phyloP scores from a whole-genome alignment of 805 yeast genomes.

The Spathaspora gorwiae region DNA sequence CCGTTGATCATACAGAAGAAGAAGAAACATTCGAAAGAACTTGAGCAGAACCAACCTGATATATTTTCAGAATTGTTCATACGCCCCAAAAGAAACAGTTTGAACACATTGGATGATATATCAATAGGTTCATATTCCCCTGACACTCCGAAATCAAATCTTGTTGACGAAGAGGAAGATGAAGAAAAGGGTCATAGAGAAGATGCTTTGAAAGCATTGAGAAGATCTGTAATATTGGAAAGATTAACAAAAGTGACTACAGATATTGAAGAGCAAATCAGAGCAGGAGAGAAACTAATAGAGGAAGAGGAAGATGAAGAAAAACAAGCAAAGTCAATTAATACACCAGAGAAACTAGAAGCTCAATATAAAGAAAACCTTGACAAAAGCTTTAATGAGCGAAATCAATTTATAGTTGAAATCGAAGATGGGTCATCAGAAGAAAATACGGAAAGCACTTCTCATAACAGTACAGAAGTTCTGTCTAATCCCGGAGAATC shows the following conservation, averaged over 20 bases:
- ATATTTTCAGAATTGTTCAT: constrained; percentile 1
- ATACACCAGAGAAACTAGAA: not conserved
- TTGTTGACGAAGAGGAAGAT: constrained; percentile 4
- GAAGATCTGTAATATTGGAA: constrained; percentile 36
- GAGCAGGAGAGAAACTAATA: constrained; percentile 11
- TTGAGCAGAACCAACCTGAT: not conserved
- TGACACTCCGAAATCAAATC: constrained; percentile 24
- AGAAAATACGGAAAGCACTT: not conserved
- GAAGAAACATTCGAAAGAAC: not conserved
- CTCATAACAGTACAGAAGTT: not conserved
- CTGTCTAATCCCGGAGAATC: not conserved
- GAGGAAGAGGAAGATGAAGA: constrained; percentile 11
- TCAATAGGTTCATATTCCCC: constrained; percentile 38
- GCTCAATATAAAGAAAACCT: not conserved
- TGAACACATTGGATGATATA: constrained; percentile 12
- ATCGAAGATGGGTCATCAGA: not conserved
- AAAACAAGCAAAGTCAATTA: constrained; percentile 10
- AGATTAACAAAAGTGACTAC: constrained; percentile 35
- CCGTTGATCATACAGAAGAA: constrained; percentile 31
- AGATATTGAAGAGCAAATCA: constrained; percentile 30
- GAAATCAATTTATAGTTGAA: not conserved
- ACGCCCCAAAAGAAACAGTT: constrained; percentile 2
- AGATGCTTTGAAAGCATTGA: constrained; percentile 11
- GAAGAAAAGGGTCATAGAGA: constrained; percentile 5
- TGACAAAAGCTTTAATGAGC: not conserved